Base-by-base conservation (phyloP, 2,329 filamentous ascomycete genomes). In the Fusarium proliferatum region DNA sequence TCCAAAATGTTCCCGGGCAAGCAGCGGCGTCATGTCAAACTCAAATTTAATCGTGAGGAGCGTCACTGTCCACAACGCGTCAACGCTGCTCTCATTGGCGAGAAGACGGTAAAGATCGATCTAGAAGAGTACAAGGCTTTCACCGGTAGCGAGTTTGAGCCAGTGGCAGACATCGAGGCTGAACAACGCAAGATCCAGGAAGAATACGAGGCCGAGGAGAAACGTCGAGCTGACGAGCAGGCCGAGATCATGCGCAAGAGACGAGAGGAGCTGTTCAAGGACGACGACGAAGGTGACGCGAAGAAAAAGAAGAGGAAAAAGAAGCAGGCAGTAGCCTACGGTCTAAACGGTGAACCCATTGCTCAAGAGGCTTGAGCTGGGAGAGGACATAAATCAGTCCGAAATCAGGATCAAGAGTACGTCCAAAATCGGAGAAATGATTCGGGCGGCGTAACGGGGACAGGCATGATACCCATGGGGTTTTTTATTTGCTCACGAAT, bases 1-100 rank as follows among this genome's bases (percentile, higher is more conserved):
- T 88, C 89, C 67, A 89, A 90, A 76, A 90, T 95, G 87, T 95
- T 97, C 78, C 89, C 90, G 2, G 88, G 89, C 71, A 91, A 92
- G 78, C 92, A 89, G 67, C 88, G 94, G 23, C 88, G 91, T 38
- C 90, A 93, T 80, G 88, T 96, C 82, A 96, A 96, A 84, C 88
- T 92, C 73, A 96, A 96, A 80, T 96, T 94, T 83, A 93, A 92
- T 77, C 91, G 92, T 69, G 94, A 96, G 82, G 94, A 96, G 82
- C 87, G 89, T 39, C 85, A 89, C 60, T 87, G 92, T 71, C 90
- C 92, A 0, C 82, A 84, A 6, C 87, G 89, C 70, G 87, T 97
- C 74, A 90, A 90, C 69, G 86, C 86, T 41, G 90, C 90, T 9
- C 84, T 96, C 63, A 88, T 88, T 41, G 89, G 89, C 63, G 85